Evolutionary conservation across 768 basidiomycete genomes (phyloP).

Genomic region (Ramaria rubella): DNA sequence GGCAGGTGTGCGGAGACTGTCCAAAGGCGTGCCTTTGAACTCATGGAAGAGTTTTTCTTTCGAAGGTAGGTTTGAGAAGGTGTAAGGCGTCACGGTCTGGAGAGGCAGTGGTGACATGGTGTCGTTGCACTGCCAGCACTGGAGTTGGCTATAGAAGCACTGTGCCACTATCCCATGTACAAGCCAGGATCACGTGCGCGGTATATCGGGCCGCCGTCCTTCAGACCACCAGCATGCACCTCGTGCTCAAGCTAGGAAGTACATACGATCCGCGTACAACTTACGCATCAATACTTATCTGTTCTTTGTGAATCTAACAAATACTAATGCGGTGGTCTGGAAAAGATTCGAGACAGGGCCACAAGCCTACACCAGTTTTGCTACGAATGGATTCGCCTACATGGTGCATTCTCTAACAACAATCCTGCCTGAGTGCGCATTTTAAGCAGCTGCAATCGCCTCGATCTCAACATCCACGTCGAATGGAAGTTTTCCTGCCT

Average conservation of each 20-base stretch:
- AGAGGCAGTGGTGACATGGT: slow-evolving; percentile 19
- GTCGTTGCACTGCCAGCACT: too few relatives aligned
- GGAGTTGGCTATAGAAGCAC: too few relatives aligned
- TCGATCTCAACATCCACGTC: slow-evolving; percentile 74
- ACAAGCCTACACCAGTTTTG: too few relatives aligned
- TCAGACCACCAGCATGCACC: too few relatives aligned
- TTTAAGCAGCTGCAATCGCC: slow-evolving; percentile 42
- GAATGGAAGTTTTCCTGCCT: slow-evolving; percentile 59
- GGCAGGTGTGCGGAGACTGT: slow-evolving; percentile 65
- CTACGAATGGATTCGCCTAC: too few relatives aligned
- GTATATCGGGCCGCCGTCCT: not conserved
- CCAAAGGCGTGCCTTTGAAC: slow-evolving; percentile 52
- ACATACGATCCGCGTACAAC: not conserved
- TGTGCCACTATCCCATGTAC: too few relatives aligned
- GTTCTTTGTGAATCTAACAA: too few relatives aligned
- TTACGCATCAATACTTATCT: not conserved
- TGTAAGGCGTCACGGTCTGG: slow-evolving; percentile 44
- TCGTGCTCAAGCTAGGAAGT: too few relatives aligned
- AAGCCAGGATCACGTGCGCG: not conserved
- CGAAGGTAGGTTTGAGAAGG: slow-evolving; percentile 24
- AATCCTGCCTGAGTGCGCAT: not conserved
- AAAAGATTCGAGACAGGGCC: too few relatives aligned
- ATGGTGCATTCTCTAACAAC: too few relatives aligned
- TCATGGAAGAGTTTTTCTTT: slow-evolving; percentile 33
- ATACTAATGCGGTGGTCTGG: too few relatives aligned